Evolutionary conservation across 306 rosid genomes (phyloP).

Genomic region (Fagus sylvatica): DNA sequence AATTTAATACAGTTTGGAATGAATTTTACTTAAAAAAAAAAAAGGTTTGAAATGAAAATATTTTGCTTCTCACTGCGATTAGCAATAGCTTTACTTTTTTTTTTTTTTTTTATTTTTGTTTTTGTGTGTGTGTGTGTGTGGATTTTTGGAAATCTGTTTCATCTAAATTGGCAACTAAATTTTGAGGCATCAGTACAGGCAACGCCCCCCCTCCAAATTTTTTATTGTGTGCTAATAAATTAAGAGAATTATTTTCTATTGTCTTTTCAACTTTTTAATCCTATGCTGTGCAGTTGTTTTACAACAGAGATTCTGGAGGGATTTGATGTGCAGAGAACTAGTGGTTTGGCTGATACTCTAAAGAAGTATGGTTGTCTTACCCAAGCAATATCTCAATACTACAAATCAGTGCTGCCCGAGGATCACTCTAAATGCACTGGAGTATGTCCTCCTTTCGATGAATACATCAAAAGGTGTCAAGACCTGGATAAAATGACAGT

Average conservation of each 20-base stretch:
- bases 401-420: conserved; percentile 51
- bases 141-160: conserved; percentile 51
- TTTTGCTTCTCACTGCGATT: background rate
- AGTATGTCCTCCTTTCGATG: conserved; percentile 60
- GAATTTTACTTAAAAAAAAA: no score
- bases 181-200: background rate
- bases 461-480: conserved; percentile 70
- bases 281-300: conserved; percentile 67
- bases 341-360: conserved; percentile 78
- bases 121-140: conserved; percentile 35
- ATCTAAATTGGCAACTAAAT: background rate
- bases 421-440: conserved; percentile 36
- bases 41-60: no score
- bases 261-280: conserved; percentile 9
- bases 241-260: conserved; percentile 15
- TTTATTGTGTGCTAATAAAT: background rate
- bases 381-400: conserved; percentile 67
- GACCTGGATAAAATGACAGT: conserved; percentile 78
- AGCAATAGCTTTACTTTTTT: background rate
- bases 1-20: no score
- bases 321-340: conserved; percentile 86
- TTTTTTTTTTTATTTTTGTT: background rate
- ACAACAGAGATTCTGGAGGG: conserved; percentile 90
- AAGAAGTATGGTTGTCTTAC: conserved; percentile 90
- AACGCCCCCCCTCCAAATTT: background rate